Conservation (phyloP, 164 flowering plant genomes). For the Stephania cephalantha region DNA sequence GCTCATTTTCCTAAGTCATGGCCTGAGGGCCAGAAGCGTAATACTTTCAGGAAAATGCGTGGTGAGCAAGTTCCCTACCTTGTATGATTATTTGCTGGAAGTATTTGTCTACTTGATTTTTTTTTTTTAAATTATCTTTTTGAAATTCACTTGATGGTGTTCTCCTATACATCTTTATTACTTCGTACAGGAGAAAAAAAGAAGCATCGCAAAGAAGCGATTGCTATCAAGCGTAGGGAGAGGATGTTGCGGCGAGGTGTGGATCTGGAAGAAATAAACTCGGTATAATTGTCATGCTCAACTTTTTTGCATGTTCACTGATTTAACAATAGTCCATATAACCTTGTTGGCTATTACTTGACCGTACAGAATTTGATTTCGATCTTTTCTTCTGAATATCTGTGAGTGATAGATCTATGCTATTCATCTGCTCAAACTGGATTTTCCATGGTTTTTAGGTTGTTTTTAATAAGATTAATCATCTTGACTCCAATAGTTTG, state of each 20-base stretch:
- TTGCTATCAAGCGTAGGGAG: slow-evolving; percentile 70
- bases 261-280: slow-evolving; percentile 71
- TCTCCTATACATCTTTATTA: neutral
- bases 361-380: neutral
- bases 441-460: neutral
- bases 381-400: neutral
- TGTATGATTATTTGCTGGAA: neutral
- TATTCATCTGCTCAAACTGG: neutral
- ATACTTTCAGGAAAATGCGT: slow-evolving; percentile 40
- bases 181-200: slow-evolving; percentile 63
- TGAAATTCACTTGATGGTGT: neutral
- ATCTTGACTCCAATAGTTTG: neutral
- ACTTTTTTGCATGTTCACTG: neutral
- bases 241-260: slow-evolving; percentile 84
- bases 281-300: slow-evolving; percentile 31
- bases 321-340: neutral
- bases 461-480: neutral
- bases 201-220: slow-evolving; percentile 74
- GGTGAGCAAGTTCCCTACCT: slow-evolving; percentile 34
- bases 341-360: neutral
- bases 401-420: neutral
- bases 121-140: neutral
- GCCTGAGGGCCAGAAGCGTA: slow-evolving; percentile 60
- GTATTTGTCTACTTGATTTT: neutral
- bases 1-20: slow-evolving; percentile 52